Evolutionary conservation across 148 eudicot species (phyloP).

Genomic region (Simmondsia chinensis): DNA sequence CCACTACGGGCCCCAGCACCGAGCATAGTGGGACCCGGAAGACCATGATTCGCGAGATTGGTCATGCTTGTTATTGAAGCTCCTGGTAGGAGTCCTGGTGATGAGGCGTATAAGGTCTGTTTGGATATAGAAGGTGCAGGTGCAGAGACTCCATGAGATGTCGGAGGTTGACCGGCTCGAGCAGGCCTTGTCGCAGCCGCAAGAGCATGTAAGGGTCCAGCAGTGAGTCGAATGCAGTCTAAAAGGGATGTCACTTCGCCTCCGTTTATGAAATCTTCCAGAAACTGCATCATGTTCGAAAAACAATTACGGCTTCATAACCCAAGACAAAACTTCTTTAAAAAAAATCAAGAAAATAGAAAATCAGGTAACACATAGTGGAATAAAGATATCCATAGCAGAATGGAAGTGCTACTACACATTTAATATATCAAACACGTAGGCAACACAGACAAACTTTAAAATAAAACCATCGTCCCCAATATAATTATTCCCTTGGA

Average conservation of each 20-base stretch:
- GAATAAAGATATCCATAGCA: too few relatives aligned
- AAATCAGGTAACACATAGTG: not conserved
- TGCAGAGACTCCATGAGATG: conserved; percentile 54
- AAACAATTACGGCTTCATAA: not conserved
- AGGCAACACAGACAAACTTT: too few relatives aligned
- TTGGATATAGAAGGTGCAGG: conserved; percentile 40
- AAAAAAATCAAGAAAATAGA: not conserved
- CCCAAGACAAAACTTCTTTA: not conserved
- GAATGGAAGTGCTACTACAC: too few relatives aligned
- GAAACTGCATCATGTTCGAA: conserved; percentile 49
- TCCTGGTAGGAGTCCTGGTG: conserved; percentile 44
- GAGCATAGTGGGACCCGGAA: conserved; percentile 44
- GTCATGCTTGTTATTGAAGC: conserved; percentile 27
- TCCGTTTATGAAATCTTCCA: conserved; percentile 95
- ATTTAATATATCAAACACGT: too few relatives aligned
- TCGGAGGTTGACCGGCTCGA: conserved; percentile 84
- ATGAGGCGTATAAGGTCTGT: conserved; percentile 41
- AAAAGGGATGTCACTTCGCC: conserved; percentile 91
- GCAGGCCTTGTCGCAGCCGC: conserved; percentile 98
- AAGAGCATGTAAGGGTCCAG: conserved; percentile 98
- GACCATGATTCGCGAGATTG: conserved; percentile 48
- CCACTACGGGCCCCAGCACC: conserved; percentile 84
- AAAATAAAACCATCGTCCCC: too few relatives aligned
- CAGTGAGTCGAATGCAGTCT: conserved; percentile 96
- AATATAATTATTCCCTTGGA: too few relatives aligned